Percentiles rank a stretch among this genome's conserved stretches.
Evolutionary conservation across 768 basidiomycete genomes (phyloP).

Genomic region (Russula ochroleuca): DNA sequence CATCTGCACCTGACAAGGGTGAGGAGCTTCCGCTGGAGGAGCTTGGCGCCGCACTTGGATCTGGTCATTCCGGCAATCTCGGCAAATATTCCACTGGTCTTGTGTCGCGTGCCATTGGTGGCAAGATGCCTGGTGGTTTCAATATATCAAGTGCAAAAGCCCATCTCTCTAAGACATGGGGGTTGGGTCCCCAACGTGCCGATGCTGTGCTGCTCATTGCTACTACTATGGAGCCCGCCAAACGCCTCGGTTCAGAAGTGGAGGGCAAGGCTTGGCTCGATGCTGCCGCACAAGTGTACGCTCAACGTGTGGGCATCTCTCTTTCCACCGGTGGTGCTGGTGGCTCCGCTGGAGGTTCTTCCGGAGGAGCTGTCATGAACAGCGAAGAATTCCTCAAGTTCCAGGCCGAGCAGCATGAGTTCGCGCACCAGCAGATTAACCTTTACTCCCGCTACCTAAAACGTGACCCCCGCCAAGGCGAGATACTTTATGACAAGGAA

Average conservation of each 20-base stretch:
- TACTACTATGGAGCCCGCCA: conserved; percentile 89
- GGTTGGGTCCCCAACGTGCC: conserved; percentile 83
- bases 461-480: conserved; percentile 88
- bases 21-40: conserved; percentile 97
- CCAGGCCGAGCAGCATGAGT: conserved; percentile 87
- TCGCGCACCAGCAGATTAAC: conserved; percentile 90
- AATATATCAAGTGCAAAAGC: conserved; percentile 87
- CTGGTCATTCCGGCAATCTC: conserved; percentile 78
- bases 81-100: conserved; percentile 93
- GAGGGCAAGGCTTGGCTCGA: conserved; percentile 97
- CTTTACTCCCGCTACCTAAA: conserved; percentile 96
- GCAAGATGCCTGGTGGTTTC: conserved; percentile 99
- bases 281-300: conserved; percentile 75
- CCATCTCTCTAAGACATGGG: conserved; percentile 90
- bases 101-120: conserved; percentile 85
- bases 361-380: conserved; percentile 87
- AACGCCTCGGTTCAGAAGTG: conserved; percentile 83
- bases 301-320: conserved; percentile 83
- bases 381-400: conserved; percentile 98
- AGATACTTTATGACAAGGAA: conserved; percentile 83
- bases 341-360: conserved; percentile 55
- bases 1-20: conserved; percentile 94
- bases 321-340: conserved; percentile 64
- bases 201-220: conserved; percentile 89
- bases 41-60: conserved; percentile 76